phyloP scores from a whole-genome alignment of 2,329 filamentous ascomycete species.

The Aspergillus felis region DNA sequence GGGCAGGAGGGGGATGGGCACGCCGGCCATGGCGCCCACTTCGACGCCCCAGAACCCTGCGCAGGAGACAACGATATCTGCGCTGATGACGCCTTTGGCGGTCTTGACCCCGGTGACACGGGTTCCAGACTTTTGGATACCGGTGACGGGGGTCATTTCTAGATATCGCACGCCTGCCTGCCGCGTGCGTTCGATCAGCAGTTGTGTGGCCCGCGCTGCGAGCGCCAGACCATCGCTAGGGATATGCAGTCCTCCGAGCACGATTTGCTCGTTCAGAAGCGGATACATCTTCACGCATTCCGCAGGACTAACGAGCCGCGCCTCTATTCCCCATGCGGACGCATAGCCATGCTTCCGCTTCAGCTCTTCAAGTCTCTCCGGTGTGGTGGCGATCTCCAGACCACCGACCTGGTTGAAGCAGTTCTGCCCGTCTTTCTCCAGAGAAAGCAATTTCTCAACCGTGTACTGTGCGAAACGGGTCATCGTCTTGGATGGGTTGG shows the following conservation, averaged over 20 bases:
- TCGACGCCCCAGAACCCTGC: constrained; percentile 66
- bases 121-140: constrained; percentile 48
- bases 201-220: constrained; percentile 58
- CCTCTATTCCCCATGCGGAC: constrained; percentile 57
- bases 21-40: constrained; percentile 57
- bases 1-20: constrained; percentile 57
- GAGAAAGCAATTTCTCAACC: constrained; percentile 55
- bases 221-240: constrained; percentile 59
- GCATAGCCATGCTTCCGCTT: constrained; percentile 62
- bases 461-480: constrained; percentile 59
- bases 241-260: constrained; percentile 58
- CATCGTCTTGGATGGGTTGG: constrained; percentile 47
- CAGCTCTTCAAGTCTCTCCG: constrained; percentile 55
- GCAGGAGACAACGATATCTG: constrained; percentile 60
- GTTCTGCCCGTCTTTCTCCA: constrained; percentile 46
- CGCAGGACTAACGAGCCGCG: constrained; percentile 48
- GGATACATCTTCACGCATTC: constrained; percentile 55
- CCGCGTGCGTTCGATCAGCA: constrained; percentile 56
- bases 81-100: constrained; percentile 46
- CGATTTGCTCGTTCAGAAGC: constrained; percentile 48
- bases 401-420: constrained; percentile 63
- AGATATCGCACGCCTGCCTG: constrained; percentile 58
- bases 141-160: constrained; percentile 55
- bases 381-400: constrained; percentile 59
- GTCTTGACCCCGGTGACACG: constrained; percentile 57